phyloP scores from a whole-genome alignment of 2,329 filamentous ascomycete species.

The Thelonectria olida region DNA sequence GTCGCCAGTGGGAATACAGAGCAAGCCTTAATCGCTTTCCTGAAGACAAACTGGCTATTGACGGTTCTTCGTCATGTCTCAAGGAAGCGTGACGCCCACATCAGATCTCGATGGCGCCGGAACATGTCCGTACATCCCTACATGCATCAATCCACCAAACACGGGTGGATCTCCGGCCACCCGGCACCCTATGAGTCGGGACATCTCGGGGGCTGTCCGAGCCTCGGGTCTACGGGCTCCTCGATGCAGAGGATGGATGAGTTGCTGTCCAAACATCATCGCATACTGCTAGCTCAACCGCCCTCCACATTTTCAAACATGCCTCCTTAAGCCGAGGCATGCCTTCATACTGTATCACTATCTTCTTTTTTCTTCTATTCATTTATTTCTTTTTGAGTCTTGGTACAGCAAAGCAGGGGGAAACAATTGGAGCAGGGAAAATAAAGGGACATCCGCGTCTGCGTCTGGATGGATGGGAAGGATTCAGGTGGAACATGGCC shows the following conservation, averaged over 20 bases:
- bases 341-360: constrained; percentile 12
- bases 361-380: constrained; percentile 11
- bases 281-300: constrained; percentile 1
- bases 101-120: constrained; percentile 19
- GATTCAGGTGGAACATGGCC: constrained; percentile 1
- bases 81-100: constrained; percentile 3
- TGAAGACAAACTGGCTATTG: background rate
- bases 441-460: background rate
- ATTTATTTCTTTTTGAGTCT: background rate
- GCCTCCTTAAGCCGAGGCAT: constrained; percentile 35
- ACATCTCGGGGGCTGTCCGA: constrained; percentile 27
- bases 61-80: constrained; percentile 8
- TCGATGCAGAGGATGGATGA: background rate
- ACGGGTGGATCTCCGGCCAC: constrained; percentile 35
- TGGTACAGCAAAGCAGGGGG: background rate
- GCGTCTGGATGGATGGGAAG: constrained; percentile 8
- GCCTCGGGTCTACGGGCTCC: constrained; percentile 30
- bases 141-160: constrained; percentile 28
- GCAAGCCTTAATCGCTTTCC: no score
- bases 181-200: constrained; percentile 35
- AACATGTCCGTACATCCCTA: constrained; percentile 28
- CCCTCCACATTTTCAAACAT: constrained; percentile 16
- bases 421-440: background rate
- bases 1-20: background rate
- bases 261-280: background rate